phyloP scores from a whole-genome alignment of 208 protist genomes.

The Zelonia costaricensis region DNA sequence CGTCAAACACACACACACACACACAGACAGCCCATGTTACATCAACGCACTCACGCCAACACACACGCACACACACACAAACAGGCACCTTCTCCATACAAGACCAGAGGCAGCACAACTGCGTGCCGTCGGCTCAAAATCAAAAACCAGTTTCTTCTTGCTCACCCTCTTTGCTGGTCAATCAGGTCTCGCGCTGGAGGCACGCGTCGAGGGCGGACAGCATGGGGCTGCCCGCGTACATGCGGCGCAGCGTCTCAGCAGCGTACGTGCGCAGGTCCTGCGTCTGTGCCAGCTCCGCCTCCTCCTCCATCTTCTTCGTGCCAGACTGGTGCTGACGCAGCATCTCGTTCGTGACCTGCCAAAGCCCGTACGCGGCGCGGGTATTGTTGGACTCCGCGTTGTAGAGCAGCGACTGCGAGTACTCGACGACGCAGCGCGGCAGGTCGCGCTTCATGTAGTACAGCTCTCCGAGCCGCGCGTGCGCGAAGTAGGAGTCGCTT shows the following conservation, averaged over 20 bases:
- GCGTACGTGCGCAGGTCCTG: constrained; percentile 61
- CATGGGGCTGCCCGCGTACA: constrained; percentile 77
- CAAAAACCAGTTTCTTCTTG: no score
- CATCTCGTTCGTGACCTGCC: constrained; percentile 59
- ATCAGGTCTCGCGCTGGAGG: constrained; percentile 47
- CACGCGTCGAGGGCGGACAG: constrained; percentile 62
- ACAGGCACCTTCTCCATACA: no score
- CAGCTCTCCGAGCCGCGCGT: constrained; percentile 74
- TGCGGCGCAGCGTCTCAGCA: constrained; percentile 58
- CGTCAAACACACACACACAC: no score
- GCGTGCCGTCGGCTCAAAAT: background rate
- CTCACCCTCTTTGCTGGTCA: background rate
- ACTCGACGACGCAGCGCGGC: constrained; percentile 51
- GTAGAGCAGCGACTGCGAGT: constrained; percentile 77
- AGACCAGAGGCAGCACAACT: no score
- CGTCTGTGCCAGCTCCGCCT: constrained; percentile 41
- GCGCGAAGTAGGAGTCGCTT: constrained; percentile 49
- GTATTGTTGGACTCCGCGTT: constrained; percentile 78
- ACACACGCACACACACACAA: no score
- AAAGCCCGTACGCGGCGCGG: constrained; percentile 74
- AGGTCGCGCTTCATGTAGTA: constrained; percentile 71
- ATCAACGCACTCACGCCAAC: no score
- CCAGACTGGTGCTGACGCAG: constrained; percentile 43
- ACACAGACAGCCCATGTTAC: no score
- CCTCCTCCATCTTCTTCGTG: constrained; percentile 27